phyloP scores from a whole-genome alignment of 495 filamentous ascomycete species.

The Hypoxylon perforatum region DNA sequence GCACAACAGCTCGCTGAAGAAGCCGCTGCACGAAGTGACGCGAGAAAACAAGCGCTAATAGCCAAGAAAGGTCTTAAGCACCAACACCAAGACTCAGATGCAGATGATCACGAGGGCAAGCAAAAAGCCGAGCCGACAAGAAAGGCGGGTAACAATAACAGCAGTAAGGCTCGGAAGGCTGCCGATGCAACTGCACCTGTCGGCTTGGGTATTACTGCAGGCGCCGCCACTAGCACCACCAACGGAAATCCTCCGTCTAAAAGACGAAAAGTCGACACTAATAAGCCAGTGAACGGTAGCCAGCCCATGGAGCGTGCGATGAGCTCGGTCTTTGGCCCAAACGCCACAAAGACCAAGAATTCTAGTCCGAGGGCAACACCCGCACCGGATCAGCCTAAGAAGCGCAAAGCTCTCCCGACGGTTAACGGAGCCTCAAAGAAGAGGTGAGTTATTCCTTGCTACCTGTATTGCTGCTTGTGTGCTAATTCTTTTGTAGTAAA shows the following conservation, averaged over 20 bases:
- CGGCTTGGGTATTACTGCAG: slow-evolving; percentile 65
- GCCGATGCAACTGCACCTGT: slow-evolving; percentile 60
- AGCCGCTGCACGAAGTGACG: slow-evolving; percentile 80
- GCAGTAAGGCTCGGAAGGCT: slow-evolving; percentile 71
- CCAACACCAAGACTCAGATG: slow-evolving; percentile 77
- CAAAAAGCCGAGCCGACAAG: slow-evolving; percentile 61
- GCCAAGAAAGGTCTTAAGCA: slow-evolving; percentile 76
- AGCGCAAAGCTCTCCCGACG: slow-evolving; percentile 76
- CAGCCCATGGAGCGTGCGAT: slow-evolving; percentile 76
- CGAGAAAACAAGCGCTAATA: slow-evolving; percentile 78
- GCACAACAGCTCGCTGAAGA: slow-evolving; percentile 80
- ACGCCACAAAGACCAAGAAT: slow-evolving; percentile 61
- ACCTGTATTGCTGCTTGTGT: not conserved
- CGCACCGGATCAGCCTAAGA: slow-evolving; percentile 67
- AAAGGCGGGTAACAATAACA: slow-evolving; percentile 60
- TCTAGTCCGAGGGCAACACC: slow-evolving; percentile 72
- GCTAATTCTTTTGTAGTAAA: slow-evolving; percentile 42
- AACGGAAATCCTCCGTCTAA: slow-evolving; percentile 69
- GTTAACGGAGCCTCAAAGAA: slow-evolving; percentile 73
- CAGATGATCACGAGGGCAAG: slow-evolving; percentile 72
- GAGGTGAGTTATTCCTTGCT: slow-evolving; percentile 63
- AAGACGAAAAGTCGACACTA: slow-evolving; percentile 82
- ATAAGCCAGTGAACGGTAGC: slow-evolving; percentile 58
- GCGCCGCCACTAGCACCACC: slow-evolving; percentile 49
- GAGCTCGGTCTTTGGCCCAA: slow-evolving; percentile 66